Percentiles rank a stretch among this genome's conserved stretches.
These are phyloP conservation scores for Tulasnella sp. DNA, from an alignment of 768 basidiomycete species.

Conservation along the genomic window DNA sequence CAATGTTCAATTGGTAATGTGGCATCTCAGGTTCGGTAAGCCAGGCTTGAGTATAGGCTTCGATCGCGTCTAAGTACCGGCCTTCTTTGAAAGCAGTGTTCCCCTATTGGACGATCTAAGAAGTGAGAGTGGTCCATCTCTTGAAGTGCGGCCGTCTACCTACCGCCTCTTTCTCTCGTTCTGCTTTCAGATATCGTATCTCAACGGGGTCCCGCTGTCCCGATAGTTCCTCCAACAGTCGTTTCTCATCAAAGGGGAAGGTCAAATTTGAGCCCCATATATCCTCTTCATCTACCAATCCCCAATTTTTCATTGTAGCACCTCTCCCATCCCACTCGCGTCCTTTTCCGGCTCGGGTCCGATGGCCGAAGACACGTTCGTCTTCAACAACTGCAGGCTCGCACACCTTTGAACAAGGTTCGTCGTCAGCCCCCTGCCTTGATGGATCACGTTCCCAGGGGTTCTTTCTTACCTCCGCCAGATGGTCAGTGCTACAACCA, in stretches of 20 bases:
- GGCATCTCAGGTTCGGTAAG: slow-evolving; percentile 71
- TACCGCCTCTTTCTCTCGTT: slow-evolving; percentile 72
- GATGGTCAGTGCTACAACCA: slow-evolving; percentile 77
- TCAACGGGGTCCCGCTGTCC: slow-evolving; percentile 71
- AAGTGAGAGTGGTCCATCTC: neutral
- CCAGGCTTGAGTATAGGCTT: slow-evolving; percentile 63
- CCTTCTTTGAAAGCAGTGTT: slow-evolving; percentile 70
- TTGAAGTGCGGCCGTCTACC: slow-evolving; percentile 31
- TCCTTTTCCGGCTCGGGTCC: slow-evolving; percentile 63
- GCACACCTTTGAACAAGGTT: slow-evolving; percentile 52
- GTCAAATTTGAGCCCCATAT: slow-evolving; percentile 74
- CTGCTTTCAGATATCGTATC: slow-evolving; percentile 69
- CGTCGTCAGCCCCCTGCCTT: neutral
- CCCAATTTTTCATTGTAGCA: slow-evolving; percentile 69
- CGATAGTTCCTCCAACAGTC: slow-evolving; percentile 43
- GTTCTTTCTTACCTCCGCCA: slow-evolving; percentile 52
- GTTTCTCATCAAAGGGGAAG: slow-evolving; percentile 49
- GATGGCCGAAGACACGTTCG: slow-evolving; percentile 56
- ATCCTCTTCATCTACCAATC: slow-evolving; percentile 74
- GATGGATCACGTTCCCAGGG: neutral
- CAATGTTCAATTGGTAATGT: slow-evolving; percentile 75
- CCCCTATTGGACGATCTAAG: slow-evolving; percentile 51
- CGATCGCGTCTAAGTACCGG: slow-evolving; percentile 58
- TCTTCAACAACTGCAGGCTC: slow-evolving; percentile 72
- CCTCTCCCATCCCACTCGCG: slow-evolving; percentile 79